Percentiles rank a stretch among this genome's conserved stretches.
phyloP scores from a whole-genome alignment of 2,329 filamentous ascomycete species.

The Colletotrichum paranaense region DNA sequence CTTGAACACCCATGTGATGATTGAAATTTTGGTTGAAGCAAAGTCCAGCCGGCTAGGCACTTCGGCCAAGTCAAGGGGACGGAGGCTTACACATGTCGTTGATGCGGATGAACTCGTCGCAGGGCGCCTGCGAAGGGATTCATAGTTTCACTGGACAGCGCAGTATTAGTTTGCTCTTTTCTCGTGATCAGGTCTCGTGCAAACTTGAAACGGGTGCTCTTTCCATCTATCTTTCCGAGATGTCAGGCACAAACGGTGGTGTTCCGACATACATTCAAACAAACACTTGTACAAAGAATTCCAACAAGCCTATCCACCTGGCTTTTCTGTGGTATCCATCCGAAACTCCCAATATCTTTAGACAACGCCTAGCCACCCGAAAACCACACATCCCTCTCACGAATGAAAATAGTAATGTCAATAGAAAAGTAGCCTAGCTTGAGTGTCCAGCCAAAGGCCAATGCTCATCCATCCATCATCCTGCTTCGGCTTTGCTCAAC shows the following conservation, averaged over 20 bases:
- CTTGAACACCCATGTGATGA: neutral
- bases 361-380: neutral
- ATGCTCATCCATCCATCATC: neutral
- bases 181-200: neutral
- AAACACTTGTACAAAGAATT: slow-evolving; percentile 5
- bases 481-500: neutral
- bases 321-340: slow-evolving; percentile 10
- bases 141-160: too few species aligned
- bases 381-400: neutral
- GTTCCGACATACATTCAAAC: neutral
- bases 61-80: neutral
- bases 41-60: neutral
- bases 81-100: neutral
- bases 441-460: neutral
- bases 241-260: neutral
- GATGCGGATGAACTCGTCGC: neutral
- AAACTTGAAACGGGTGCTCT: neutral
- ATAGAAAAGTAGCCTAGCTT: too few species aligned
- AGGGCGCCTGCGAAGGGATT: neutral
- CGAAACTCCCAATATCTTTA: slow-evolving; percentile 3
- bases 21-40: neutral
- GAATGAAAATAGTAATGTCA: neutral
- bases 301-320: neutral
- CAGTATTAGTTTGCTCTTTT: neutral
- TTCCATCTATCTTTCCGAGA: neutral